These are phyloP conservation scores for Pecoramyces ruminantium DNA, from an alignment of 192 early-diverging fungal genomes.

Conservation along the genomic window DNA sequence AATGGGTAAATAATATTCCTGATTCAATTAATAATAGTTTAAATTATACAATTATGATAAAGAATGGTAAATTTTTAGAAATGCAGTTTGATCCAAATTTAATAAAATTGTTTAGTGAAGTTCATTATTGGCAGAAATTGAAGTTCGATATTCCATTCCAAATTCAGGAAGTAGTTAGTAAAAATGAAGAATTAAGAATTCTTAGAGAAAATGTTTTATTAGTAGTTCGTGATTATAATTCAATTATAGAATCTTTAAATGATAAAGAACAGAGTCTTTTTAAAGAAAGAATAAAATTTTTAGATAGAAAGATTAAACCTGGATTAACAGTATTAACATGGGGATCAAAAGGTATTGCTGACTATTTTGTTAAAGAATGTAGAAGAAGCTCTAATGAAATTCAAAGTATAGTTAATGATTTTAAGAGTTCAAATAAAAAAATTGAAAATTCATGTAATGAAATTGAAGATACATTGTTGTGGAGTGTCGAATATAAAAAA, in stretches of 20 bases:
- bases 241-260: conserved; percentile 32
- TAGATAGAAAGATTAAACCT: conserved; percentile 50
- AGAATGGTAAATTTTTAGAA: conserved; percentile 22
- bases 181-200: conserved; percentile 35
- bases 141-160: conserved; percentile 42
- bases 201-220: conserved; percentile 41
- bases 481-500: conserved; percentile 35
- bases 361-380: conserved; percentile 49
- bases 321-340: conserved; percentile 36
- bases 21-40: conserved; percentile 17
- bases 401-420: conserved; percentile 36
- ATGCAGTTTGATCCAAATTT: conserved; percentile 40
- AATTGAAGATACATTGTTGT: conserved; percentile 33
- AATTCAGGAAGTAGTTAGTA: conserved; percentile 39
- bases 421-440: conserved; percentile 20
- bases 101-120: conserved; percentile 32
- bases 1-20: conserved; percentile 24
- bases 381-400: conserved; percentile 34
- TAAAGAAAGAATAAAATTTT: conserved; percentile 36
- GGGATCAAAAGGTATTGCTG: conserved; percentile 39
- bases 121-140: conserved; percentile 38
- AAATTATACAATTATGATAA: conserved; percentile 25
- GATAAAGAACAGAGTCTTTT: conserved; percentile 33
- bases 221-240: conserved; percentile 46
- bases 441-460: conserved; percentile 24